Evolutionary conservation across 2,329 filamentous ascomycete genomes (phyloP), one percentile per base, ranked within the genome.

Genomic region (Leptodontidium sp.): DNA sequence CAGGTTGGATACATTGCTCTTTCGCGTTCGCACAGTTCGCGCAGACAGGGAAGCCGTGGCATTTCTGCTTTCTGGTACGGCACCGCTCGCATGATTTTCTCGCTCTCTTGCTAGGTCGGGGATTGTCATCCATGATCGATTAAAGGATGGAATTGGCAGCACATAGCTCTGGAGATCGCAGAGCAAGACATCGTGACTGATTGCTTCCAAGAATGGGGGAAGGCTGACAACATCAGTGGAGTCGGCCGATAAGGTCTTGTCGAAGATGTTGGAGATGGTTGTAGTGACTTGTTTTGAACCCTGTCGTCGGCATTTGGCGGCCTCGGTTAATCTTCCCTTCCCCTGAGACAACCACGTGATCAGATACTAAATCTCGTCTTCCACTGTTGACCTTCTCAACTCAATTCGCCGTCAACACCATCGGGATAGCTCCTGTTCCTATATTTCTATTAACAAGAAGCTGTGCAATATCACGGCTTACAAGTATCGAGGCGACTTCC

Each of bases 71-170:
- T 49, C 73, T 58, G 2, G 64, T 68, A 66, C 75, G 62, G 65
- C 74, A 77, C 21, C 75, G 58, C 38, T 73, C 72, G 63, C 74
- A 76, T 24, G 70, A 72, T 50, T 74, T 77, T 38, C 75, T 69
- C 4, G 74, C 71, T 65, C 75, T 61, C 66, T 77, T 77, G n/a
- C 73, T 74, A 4, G 75, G 72, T 21, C 72, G 68, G 8, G 74
- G 72, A 67, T 70, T 75, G 11, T 75, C 71, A 71, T 74, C 71
- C 69, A 73, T 73, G 17, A 43, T 72, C 72, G 29, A 64, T 57
- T 53, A 55, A 35, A 6, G 40, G 50, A 21, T 64, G 11, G 12
- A 57, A 57, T 8, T 14, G 26, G 38, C 11, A 55, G 9, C 32
- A 47, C 45, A 53, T 64, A 40, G 43, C 43, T 49, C 58, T 52